Base-by-base conservation (phyloP, 306 rosid species). In the Ammopiptanthus mongolicus region DNA sequence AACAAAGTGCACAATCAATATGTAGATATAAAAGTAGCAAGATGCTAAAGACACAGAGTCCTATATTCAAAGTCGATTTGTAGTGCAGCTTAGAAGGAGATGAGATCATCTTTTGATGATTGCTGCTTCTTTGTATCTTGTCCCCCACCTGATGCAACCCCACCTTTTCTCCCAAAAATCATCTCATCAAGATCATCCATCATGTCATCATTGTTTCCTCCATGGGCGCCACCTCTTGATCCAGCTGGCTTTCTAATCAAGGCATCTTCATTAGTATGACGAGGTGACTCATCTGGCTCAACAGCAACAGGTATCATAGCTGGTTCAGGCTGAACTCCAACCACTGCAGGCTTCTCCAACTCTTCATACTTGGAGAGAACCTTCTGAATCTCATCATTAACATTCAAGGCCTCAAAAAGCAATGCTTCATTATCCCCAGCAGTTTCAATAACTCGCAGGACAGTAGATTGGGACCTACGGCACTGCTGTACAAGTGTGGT, bases 101-200 rank as follows among this genome's bases (percentile, higher is more conserved):
- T 90, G 75, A 90, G 97, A 87, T 96, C 98, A 76, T 90, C 92
- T 83, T 94, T 91, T 0, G 93, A 33, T 13, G 97, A 37, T 66
- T 76, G 87, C 57, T 73, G 92, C 80, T 94, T 94, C 91, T 91
- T 91, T 34, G 87, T 63, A 52, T 88, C 91, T 8, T 83, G 90
- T 53, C 84, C 83, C 15, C 82, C 86, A 55, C 71, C 85, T 0
- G 97, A 87, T 37, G 89, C 36, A 37, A 82, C 88, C 48, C 93
- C 93, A 1, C 86, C 58, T 77, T 89, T 92, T 83, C 80, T 96
- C 36, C 99, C 99, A 64, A 96, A 96, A 76, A 96, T 96, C 99
- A 96, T 96, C 80, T 96, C 98, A 66, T 96, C 99, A 1, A 96
- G 97, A 88, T 96, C 98, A 78, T 96, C 99, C 92, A 96, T 87